phyloP scores from a whole-genome alignment of 192 early-diverging fungal species.

The Mortierella antarctica region DNA sequence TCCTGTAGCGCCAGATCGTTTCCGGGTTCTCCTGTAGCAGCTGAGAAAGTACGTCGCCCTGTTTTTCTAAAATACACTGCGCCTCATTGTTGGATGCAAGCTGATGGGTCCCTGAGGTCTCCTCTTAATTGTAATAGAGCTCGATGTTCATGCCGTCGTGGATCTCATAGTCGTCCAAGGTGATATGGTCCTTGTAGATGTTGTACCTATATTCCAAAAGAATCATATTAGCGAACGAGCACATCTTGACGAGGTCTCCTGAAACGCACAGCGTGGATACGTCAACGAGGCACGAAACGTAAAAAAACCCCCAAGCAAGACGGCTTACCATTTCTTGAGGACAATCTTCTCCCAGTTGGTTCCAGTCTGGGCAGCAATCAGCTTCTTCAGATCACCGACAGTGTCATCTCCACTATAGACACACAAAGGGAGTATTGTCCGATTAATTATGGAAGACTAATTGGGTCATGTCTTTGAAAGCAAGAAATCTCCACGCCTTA shows the following conservation, averaged over 20 bases:
- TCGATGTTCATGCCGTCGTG: constrained; percentile 92
- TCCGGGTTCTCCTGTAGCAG: no score
- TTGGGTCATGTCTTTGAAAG: neutral
- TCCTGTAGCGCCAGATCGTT: no score
- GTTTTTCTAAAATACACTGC: no score
- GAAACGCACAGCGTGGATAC: neutral
- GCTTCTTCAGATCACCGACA: constrained; percentile 84
- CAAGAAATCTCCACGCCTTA: neutral
- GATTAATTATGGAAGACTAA: neutral
- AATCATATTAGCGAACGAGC: neutral
- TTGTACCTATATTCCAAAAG: constrained; percentile 62
- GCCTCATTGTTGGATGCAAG: no score
- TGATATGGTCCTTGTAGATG: constrained; percentile 89
- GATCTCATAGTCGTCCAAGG: constrained; percentile 91
- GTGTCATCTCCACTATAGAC: constrained; percentile 78
- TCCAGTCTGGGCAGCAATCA: constrained; percentile 90
- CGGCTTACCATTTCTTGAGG: constrained; percentile 83
- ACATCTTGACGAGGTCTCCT: neutral
- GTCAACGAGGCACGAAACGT: neutral
- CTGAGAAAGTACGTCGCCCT: no score
- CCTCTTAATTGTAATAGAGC: constrained; percentile 76
- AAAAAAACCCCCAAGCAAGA: neutral
- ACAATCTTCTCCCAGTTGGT: constrained; percentile 90
- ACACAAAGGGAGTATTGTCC: neutral
- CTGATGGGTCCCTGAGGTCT: no score